Conservation (phyloP, 2,329 filamentous ascomycete genomes). For the Epicoccum nigrum region DNA sequence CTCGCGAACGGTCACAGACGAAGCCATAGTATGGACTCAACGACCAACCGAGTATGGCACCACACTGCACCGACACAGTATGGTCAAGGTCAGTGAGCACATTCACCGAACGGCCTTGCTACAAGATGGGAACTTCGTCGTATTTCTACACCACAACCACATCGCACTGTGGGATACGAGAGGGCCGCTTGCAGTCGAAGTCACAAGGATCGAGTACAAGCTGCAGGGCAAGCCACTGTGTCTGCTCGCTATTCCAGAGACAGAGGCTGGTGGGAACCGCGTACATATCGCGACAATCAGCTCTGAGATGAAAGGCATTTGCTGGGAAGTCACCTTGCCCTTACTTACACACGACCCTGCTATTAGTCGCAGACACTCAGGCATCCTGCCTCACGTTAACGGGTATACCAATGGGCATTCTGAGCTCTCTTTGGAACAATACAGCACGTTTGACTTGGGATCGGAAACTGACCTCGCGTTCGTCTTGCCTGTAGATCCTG, state of each 20-base stretch:
- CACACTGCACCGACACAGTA: constrained; percentile 69
- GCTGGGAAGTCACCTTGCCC: constrained; percentile 77
- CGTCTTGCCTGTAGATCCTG: constrained; percentile 83
- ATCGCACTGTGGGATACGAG: constrained; percentile 83
- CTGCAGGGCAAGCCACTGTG: constrained; percentile 76
- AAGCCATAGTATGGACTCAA: constrained; percentile 85
- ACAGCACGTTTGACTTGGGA: constrained; percentile 73
- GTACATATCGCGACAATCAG: constrained; percentile 81
- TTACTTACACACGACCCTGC: constrained; percentile 39
- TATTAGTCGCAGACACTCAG: constrained; percentile 37
- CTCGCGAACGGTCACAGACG: constrained; percentile 77
- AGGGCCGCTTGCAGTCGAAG: constrained; percentile 60
- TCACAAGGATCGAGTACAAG: constrained; percentile 65
- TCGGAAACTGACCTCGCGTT: constrained; percentile 59
- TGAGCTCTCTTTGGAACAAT: constrained; percentile 63
- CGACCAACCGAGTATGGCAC: constrained; percentile 56
- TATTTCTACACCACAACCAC: constrained; percentile 75
- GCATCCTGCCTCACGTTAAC: constrained; percentile 26
- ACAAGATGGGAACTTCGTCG: constrained; percentile 76
- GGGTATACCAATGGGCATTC: constrained; percentile 39
- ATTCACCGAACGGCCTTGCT: constrained; percentile 83
- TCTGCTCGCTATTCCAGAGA: constrained; percentile 75
- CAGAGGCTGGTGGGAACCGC: constrained; percentile 57
- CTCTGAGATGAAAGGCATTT: constrained; percentile 76
- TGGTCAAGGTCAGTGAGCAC: constrained; percentile 69